These are phyloP conservation scores for Peribolospora kevripleyi DNA, from an alignment of 768 basidiomycete genomes.

Conservation along the genomic window DNA sequence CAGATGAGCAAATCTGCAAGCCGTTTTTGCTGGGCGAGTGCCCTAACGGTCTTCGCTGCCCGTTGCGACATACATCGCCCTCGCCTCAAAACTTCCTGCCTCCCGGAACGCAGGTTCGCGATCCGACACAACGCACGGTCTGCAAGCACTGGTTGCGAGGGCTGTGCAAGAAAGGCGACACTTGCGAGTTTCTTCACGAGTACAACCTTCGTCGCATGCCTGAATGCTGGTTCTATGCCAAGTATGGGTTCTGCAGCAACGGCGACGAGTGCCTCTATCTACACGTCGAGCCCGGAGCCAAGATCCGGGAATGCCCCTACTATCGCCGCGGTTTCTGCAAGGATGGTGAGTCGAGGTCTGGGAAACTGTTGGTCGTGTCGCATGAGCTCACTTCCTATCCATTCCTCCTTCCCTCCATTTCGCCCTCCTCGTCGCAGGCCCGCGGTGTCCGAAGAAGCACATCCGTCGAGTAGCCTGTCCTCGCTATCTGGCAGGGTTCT, in stretches of 20 bases:
- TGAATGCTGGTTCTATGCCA: slow-evolving; percentile 96
- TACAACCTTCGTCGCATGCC: slow-evolving; percentile 96
- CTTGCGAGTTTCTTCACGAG: slow-evolving; percentile 96
- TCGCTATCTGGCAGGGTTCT: slow-evolving; percentile 73
- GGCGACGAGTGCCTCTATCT: slow-evolving; percentile 87
- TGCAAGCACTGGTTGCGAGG: slow-evolving; percentile 99
- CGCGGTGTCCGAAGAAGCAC: slow-evolving; percentile 72
- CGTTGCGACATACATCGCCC: slow-evolving; percentile 70
- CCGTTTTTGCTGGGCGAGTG: slow-evolving; percentile 69
- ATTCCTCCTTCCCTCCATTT: not conserved
- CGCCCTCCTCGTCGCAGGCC: slow-evolving; percentile 29
- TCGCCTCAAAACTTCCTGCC: slow-evolving; percentile 75
- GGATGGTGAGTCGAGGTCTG: slow-evolving; percentile 36
- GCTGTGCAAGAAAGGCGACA: slow-evolving; percentile 90
- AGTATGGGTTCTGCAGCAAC: slow-evolving; percentile 88
- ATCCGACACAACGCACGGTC: slow-evolving; percentile 44
- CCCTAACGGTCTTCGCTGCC: slow-evolving; percentile 73
- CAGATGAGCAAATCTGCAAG: slow-evolving; percentile 87
- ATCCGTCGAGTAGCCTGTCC: slow-evolving; percentile 77
- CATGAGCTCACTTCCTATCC: not conserved
- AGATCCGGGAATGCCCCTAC: slow-evolving; percentile 77
- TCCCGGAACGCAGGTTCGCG: slow-evolving; percentile 51
- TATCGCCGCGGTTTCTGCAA: slow-evolving; percentile 90
- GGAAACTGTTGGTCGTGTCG: not conserved
- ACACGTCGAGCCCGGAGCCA: slow-evolving; percentile 67